These are phyloP conservation scores for Geotrichum bryndzae DNA, from an alignment of 1,139 yeast genomes.

Conservation along the genomic window DNA sequence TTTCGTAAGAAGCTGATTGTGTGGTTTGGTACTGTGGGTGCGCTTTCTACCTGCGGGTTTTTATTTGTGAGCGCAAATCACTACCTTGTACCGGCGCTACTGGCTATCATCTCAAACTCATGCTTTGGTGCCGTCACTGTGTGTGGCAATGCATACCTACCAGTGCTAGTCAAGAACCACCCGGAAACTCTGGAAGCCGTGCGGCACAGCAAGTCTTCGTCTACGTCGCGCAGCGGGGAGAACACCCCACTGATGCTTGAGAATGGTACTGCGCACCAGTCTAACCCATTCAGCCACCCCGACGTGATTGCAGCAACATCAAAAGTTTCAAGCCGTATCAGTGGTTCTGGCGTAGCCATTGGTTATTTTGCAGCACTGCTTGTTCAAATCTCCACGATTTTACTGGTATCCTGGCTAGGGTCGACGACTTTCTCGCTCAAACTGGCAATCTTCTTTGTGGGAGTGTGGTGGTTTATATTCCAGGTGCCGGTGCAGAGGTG, in stretches of 20 bases:
- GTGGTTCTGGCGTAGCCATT: slow-evolving; percentile 61
- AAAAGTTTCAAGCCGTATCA: slow-evolving; percentile 39
- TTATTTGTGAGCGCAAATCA: slow-evolving; percentile 40
- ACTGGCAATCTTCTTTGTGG: slow-evolving; percentile 52
- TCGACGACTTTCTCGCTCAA: slow-evolving; percentile 45
- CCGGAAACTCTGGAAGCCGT: slow-evolving; percentile 19
- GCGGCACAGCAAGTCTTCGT: slow-evolving; percentile 2
- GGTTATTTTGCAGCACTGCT: slow-evolving; percentile 61
- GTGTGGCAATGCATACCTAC: slow-evolving; percentile 66
- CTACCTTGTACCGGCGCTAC: slow-evolving; percentile 49
- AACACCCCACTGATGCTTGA: slow-evolving; percentile 5
- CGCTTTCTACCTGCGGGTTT: slow-evolving; percentile 45
- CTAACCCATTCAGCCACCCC: slow-evolving; percentile 14
- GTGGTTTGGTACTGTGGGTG: slow-evolving; percentile 51
- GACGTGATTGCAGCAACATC: slow-evolving; percentile 17
- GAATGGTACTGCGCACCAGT: slow-evolving; percentile 1
- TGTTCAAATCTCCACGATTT: slow-evolving; percentile 53
- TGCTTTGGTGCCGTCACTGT: slow-evolving; percentile 69
- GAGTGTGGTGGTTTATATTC: slow-evolving; percentile 66
- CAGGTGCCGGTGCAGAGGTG: slow-evolving; percentile 50
- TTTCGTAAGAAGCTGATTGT: slow-evolving; percentile 49
- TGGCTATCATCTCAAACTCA: slow-evolving; percentile 57
- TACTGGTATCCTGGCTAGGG: slow-evolving; percentile 42
- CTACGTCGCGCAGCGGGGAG: background rate
- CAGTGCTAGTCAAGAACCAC: slow-evolving; percentile 45